Percentiles rank a stretch among this genome's conserved stretches.
Evolutionary conservation across 345 rosid genomes (phyloP).

Genomic region (Capsella bursapastoris): DNA sequence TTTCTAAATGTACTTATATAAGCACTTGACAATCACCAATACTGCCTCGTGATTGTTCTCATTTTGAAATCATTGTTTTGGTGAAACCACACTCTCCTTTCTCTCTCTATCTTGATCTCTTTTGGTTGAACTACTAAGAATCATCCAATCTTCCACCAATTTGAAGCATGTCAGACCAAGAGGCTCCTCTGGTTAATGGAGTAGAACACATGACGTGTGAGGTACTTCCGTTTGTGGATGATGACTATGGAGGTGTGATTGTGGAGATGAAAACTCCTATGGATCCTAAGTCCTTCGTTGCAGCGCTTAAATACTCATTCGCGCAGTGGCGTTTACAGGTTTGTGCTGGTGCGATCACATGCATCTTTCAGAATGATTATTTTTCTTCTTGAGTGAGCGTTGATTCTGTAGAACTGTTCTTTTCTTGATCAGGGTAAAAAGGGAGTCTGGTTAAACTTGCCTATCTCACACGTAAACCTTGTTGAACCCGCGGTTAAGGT

Average conservation of each 20-base stretch:
- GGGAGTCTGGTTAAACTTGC: conserved; percentile 84
- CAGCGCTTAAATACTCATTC: conserved; percentile 52
- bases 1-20: neutral
- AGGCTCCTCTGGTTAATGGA: conserved; percentile 44
- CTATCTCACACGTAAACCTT: conserved; percentile 63
- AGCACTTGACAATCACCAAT: neutral
- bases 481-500: conserved; percentile 75
- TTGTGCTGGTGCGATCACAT: neutral
- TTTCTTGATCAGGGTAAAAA: conserved; percentile 60
- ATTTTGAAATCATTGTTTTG: conserved; percentile 29
- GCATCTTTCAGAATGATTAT: neutral
- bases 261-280: conserved; percentile 61
- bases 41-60: neutral
- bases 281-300: conserved; percentile 51
- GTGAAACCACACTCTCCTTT: conserved; percentile 10
- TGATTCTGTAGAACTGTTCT: neutral
- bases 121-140: neutral
- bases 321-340: conserved; percentile 64
- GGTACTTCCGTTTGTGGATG: conserved; percentile 55
- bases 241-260: conserved; percentile 61
- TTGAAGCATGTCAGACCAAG: conserved; percentile 33
- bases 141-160: conserved; percentile 6
- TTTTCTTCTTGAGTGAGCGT: neutral
- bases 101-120: neutral
- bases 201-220: conserved; percentile 24